Evolutionary conservation across 2,329 filamentous ascomycete genomes (phyloP), one percentile per base, ranked within the genome.

Genomic region (Xylaria sp.): DNA sequence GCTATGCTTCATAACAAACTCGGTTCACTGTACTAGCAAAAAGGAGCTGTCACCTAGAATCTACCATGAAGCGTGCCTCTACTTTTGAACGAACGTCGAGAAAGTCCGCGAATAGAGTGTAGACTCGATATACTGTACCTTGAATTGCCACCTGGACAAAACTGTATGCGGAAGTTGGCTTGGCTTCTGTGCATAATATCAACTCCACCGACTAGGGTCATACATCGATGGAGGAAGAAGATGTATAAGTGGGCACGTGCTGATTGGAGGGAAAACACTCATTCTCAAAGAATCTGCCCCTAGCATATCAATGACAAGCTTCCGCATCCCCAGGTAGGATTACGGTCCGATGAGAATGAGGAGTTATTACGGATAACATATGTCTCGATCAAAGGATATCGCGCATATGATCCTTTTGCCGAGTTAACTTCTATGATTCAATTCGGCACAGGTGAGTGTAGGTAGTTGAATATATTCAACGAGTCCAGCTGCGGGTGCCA

Each of bases 191-290:
- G 31, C 29, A 33, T 63, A 54, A 42, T 47, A 36, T 61, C n/a
- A 61, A 66, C 66, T 69, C 66, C 66, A 66, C 63, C 44, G 56
- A 36, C 60, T 20, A 51, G 63, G 59, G 39, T 50, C 15, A 42
- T 44, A 7, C 5, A 5, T 39, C 22, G 17, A 51, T 13, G 9
- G 22, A 7, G 45, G 27, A 38, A 54, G 53, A n/a, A n/a, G n/a
- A 61, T 54, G 6, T 33, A 45, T 33, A 27, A 25, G 22, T 15
- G 5, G 31, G n/a, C n/a, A 50, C 44, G 6, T 49, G 60, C 9
- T 45, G 59, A 69, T 69, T 66, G 66, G 66, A 66, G 66, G 63
- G 63, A 69, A 66, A 66, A 63, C 44, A 63, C 15, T 10, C 11
- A 7, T 61, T 31, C 22, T 53, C 9, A 29, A 29, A 50, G 15